Conservation (phyloP, 2,329 filamentous ascomycete genomes). For the Fusarium subglutinans region DNA sequence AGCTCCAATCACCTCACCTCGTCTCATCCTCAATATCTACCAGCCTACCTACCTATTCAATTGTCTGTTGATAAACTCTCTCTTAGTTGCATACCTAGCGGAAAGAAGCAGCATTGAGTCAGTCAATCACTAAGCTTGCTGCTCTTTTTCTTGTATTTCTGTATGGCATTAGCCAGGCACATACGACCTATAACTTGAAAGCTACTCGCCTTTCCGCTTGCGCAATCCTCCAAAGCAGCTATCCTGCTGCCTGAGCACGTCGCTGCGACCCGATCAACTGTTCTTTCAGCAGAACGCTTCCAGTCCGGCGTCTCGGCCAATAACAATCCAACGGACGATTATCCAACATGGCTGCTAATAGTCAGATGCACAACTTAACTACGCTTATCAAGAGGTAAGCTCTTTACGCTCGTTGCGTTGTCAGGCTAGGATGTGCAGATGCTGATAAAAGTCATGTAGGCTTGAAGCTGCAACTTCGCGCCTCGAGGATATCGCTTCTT, state of each 20-base stretch:
- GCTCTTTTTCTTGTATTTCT: not conserved
- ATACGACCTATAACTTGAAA: not conserved
- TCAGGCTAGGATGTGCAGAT: conserved; percentile 15
- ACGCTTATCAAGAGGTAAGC: conserved; percentile 96
- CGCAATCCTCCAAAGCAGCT: conserved; percentile 18
- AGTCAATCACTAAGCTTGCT: not conserved
- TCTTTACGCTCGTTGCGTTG: not conserved
- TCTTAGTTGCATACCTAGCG: not conserved
- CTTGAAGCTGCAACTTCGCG: conserved; percentile 96
- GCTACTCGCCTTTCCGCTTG: not conserved
- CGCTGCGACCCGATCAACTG: not conserved
- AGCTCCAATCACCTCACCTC: conserved; percentile 34
- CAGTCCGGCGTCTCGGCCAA: not conserved
- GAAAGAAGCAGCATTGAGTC: not conserved
- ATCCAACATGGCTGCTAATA: conserved; percentile 72
- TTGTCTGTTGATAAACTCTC: not conserved
- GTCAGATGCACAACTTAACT: conserved; percentile 94
- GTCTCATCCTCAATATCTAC: conserved; percentile 3
- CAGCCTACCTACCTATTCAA: not conserved
- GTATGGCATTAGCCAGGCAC: not conserved
- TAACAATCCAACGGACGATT: not conserved
- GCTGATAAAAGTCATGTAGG: conserved; percentile 68
- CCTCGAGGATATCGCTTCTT: conserved; percentile 93
- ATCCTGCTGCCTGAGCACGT: conserved; percentile 25
- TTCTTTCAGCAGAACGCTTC: not conserved